These are phyloP conservation scores for Papiliotrema fonsecae DNA, from an alignment of 1,284 basidiomycete genomes.

Conservation along the genomic window DNA sequence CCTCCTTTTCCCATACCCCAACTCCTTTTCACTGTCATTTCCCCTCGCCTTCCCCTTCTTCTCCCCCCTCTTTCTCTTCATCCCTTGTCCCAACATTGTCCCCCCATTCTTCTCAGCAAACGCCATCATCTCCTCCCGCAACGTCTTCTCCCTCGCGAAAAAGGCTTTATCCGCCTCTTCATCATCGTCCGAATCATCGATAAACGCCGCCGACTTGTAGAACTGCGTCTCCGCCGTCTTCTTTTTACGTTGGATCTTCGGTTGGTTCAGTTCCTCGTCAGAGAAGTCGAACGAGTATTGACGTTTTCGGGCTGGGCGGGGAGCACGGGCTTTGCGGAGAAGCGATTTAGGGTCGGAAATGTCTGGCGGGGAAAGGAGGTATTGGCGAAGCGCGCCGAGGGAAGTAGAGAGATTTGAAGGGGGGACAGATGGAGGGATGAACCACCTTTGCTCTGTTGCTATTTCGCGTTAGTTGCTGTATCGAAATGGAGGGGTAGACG, in stretches of 20 bases:
- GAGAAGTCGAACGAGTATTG: constrained; percentile 23
- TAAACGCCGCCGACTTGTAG: constrained; percentile 85
- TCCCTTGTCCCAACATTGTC: constrained; percentile 28
- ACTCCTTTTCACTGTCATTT: neutral
- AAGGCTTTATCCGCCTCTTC: constrained; percentile 56
- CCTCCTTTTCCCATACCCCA: too few relatives aligned
- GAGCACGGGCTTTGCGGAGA: constrained; percentile 55
- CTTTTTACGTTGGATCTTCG: constrained; percentile 30
- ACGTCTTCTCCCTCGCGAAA: constrained; percentile 64
- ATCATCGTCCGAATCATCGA: constrained; percentile 74
- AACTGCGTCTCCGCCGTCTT: constrained; percentile 57
- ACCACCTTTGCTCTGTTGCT: constrained; percentile 25
- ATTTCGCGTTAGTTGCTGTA: neutral
- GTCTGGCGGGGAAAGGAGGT: constrained; percentile 21
- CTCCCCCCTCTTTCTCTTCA: constrained; percentile 18
- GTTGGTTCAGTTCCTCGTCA: constrained; percentile 10
- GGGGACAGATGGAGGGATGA: constrained; percentile 25
- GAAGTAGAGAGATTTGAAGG: constrained; percentile 27
- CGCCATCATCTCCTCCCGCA: constrained; percentile 53
- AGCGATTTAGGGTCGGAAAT: constrained; percentile 33
- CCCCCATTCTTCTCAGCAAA: constrained; percentile 50
- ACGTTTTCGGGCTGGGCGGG: constrained; percentile 56
- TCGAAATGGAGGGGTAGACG: constrained; percentile 6
- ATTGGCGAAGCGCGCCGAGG: constrained; percentile 33
- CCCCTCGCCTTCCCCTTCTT: constrained; percentile 8